Conservation (phyloP, 2,329 filamentous ascomycete species). For the Claviceps cyperi region DNA sequence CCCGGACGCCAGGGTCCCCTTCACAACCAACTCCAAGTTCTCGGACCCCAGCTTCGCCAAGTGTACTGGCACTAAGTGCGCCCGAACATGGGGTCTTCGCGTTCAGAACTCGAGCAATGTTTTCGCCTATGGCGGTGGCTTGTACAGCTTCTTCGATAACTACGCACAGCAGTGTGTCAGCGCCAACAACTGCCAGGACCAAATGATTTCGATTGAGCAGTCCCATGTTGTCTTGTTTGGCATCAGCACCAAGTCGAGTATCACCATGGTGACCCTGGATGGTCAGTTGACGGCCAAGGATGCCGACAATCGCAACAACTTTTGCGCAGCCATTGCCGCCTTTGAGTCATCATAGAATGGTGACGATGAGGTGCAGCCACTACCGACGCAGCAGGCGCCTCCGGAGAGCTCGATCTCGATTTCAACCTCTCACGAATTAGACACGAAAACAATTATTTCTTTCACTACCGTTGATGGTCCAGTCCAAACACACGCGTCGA, state of each 20-base stretch:
- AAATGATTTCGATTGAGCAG: constrained; percentile 61
- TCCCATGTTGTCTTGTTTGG: constrained; percentile 52
- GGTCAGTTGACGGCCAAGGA: constrained; percentile 39
- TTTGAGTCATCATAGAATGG: constrained; percentile 23
- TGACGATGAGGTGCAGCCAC: constrained; percentile 4
- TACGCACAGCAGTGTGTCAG: constrained; percentile 57
- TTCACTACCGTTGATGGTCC: neutral
- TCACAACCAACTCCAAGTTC: constrained; percentile 41
- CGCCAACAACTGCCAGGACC: constrained; percentile 57
- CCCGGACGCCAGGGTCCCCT: constrained; percentile 55
- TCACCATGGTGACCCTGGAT: constrained; percentile 57
- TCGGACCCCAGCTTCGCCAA: constrained; percentile 54
- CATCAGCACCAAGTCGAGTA: constrained; percentile 58
- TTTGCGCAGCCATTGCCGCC: constrained; percentile 45
- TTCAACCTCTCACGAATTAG: neutral
- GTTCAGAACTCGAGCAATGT: constrained; percentile 52
- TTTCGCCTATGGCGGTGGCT: constrained; percentile 55
- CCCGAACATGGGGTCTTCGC: constrained; percentile 65
- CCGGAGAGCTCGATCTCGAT: neutral
- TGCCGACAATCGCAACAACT: constrained; percentile 49
- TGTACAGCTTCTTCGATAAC: constrained; percentile 78
- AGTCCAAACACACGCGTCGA: neutral
- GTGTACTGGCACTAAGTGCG: constrained; percentile 43
- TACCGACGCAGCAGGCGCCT: neutral
- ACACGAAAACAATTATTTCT: neutral